Conservation (phyloP, 2,329 filamentous ascomycete species). For the Pseudocercospora fuligena region DNA sequence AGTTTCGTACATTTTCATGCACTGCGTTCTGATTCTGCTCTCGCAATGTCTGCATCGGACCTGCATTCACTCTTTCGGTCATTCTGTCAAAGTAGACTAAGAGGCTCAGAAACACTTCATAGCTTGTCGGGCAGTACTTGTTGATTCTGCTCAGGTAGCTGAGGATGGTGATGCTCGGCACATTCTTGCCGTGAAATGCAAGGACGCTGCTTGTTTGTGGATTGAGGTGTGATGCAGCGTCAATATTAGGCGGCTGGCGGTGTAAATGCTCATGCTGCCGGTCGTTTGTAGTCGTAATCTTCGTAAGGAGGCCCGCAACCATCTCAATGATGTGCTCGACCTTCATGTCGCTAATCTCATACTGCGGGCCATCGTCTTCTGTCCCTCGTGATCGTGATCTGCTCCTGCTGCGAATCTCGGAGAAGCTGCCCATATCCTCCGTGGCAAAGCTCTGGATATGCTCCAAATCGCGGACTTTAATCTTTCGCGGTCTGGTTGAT, state of each 20-base stretch:
- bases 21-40: slow-evolving; percentile 56
- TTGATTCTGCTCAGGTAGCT: slow-evolving; percentile 96
- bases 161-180: slow-evolving; percentile 93
- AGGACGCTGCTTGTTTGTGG: slow-evolving; percentile 75
- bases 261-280: slow-evolving; percentile 90
- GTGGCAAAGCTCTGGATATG: slow-evolving; percentile 89
- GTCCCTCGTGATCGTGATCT: slow-evolving; percentile 48
- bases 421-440: slow-evolving; percentile 69
- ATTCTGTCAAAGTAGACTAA: slow-evolving; percentile 98
- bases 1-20: slow-evolving; percentile 35
- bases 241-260: slow-evolving; percentile 68
- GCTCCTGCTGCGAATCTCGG: slow-evolving; percentile 50
- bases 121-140: slow-evolving; percentile 98
- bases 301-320: slow-evolving; percentile 93
- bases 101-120: slow-evolving; percentile 94
- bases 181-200: slow-evolving; percentile 97
- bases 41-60: slow-evolving; percentile 69
- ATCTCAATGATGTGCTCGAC: slow-evolving; percentile 98
- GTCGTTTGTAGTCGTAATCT: slow-evolving; percentile 97
- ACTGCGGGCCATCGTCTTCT: slow-evolving; percentile 65
- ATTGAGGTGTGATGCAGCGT: slow-evolving; percentile 62
- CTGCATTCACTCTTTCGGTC: slow-evolving; percentile 91
- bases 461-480: slow-evolving; percentile 84
- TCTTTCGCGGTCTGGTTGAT: slow-evolving; percentile 59
- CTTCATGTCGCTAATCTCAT: slow-evolving; percentile 97